Percentiles rank a stretch among this genome's conserved stretches.
These are phyloP conservation scores for Hibiscus mutabilis DNA, from an alignment of 345 rosid genomes.

Conservation along the genomic window DNA sequence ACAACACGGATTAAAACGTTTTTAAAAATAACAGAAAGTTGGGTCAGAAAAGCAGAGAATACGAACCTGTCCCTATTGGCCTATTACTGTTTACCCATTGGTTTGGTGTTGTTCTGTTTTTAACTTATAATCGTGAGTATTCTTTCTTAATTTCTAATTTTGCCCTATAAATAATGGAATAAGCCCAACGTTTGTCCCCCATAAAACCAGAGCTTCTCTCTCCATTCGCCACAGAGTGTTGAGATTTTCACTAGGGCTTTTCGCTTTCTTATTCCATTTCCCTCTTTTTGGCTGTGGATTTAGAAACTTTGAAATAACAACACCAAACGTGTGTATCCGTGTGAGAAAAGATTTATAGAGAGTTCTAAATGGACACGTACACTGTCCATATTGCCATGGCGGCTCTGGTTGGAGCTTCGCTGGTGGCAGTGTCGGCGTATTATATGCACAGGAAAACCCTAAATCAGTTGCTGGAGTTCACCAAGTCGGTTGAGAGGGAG, in stretches of 20 bases:
- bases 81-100: background rate
- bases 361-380: conserved; percentile 59
- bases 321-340: background rate
- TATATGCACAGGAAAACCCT: conserved; percentile 94
- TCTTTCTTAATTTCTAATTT: background rate
- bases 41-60: background rate
- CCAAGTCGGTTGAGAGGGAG: conserved; percentile 63
- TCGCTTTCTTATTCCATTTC: background rate
- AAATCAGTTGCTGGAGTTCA: conserved; percentile 80
- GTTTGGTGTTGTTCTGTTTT: background rate
- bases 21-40: background rate
- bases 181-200: background rate
- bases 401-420: conserved; percentile 93
- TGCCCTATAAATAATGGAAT: conserved; percentile 21
- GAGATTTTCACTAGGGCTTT: conserved; percentile 18
- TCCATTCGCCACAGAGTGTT: no score
- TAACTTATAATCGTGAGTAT: background rate
- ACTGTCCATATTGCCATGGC: conserved; percentile 82
- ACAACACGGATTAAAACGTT: background rate
- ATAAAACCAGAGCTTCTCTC: conserved; percentile 9
- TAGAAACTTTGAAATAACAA: background rate
- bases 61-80: background rate
- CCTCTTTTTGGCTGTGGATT: background rate
- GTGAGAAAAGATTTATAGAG: background rate
- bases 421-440: conserved; percentile 87